A percentile compares a stretch with the other conserved stretches of the same genome.
phyloP scores from a whole-genome alignment of 2,329 filamentous ascomycete genomes.

The Aspergillus novofumigatus region DNA sequence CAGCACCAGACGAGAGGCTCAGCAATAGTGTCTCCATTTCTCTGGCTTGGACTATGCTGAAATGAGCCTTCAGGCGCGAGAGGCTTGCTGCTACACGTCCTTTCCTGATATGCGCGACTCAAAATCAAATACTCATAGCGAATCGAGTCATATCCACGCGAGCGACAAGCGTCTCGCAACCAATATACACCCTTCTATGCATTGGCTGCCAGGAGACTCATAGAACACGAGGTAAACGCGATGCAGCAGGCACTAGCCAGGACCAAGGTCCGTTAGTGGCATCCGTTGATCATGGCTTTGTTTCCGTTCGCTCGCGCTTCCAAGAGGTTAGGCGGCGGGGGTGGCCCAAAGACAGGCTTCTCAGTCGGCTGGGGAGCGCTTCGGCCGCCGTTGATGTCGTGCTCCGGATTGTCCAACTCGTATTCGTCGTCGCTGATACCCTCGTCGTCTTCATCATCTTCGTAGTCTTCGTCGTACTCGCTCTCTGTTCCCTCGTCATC shows the following conservation, averaged over 20 bases:
- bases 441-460: constrained; percentile 62
- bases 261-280: constrained; percentile 17
- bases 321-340: constrained; percentile 48
- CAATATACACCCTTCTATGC: not conserved
- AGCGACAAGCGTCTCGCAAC: not conserved
- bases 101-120: not conserved
- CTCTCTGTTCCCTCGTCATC: constrained; percentile 39
- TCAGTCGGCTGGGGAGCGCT: constrained; percentile 26
- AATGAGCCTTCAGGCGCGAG: not conserved
- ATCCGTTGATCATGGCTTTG: constrained; percentile 42
- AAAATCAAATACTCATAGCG: not conserved
- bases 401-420: constrained; percentile 36
- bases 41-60: not conserved
- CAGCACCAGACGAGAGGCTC: not conserved
- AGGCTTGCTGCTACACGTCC: not conserved
- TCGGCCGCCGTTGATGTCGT: constrained; percentile 23
- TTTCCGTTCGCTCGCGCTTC: constrained; percentile 45
- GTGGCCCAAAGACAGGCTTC: constrained; percentile 46
- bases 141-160: not conserved
- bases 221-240: not conserved
- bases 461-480: constrained; percentile 56
- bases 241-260: not conserved
- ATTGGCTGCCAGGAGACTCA: not conserved
- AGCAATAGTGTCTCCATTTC: not conserved
- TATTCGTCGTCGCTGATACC: constrained; percentile 57